Base-by-base conservation (phyloP, 768 basidiomycete genomes). In the Lactarius evosmus region DNA sequence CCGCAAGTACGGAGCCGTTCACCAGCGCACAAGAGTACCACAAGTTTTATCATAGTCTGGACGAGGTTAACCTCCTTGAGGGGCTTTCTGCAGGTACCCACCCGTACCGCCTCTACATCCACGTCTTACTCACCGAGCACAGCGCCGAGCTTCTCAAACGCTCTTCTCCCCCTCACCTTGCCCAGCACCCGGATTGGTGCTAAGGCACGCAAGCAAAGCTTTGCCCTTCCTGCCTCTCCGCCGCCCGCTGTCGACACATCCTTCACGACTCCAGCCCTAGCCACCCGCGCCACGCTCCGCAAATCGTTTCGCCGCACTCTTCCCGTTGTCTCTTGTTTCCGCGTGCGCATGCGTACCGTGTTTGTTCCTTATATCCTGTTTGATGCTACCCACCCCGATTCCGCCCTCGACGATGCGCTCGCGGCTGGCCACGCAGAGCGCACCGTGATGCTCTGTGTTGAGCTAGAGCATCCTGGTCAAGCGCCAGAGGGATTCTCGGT, bases 321-420 rank as follows among this genome's bases (percentile, higher is more conserved):
- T 19, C 80, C 82, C 51, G 88, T 91, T 0, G 85, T 88, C 4
- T 89, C 91, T 30, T 94, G 93, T 4, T 89, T 97, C 74, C 82
- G 86, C 25, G 89, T 97, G 29, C 86, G 93, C 36, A 96, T 96
- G 95, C 83, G 93, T n/a, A 95, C 93, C 0, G 89, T 94, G 6
- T 93, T 95, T 67, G 86, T 95, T 12, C 95, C 95, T 0, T 88
- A 92, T 68, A 83, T 95, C 25, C 79, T 93, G 51, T 76, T 93
- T 7, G 78, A 78, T 32, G 60, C 64, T 19, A 38, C 59, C 22
- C 73, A 75, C 30, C 69, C 72, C 8, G 69, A 58, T 38, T 61
- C 71, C 44, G 77, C 79, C n/a, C 68, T 79, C 60, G 76, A 73
- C 30, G 78, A 79, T 66, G 76, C 81, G 56, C 73, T 78, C 36